A percentile compares a stretch with the other conserved stretches of the same genome.
phyloP scores from a whole-genome alignment of 2,329 filamentous ascomycete species.

The Aspergillus candidus region DNA sequence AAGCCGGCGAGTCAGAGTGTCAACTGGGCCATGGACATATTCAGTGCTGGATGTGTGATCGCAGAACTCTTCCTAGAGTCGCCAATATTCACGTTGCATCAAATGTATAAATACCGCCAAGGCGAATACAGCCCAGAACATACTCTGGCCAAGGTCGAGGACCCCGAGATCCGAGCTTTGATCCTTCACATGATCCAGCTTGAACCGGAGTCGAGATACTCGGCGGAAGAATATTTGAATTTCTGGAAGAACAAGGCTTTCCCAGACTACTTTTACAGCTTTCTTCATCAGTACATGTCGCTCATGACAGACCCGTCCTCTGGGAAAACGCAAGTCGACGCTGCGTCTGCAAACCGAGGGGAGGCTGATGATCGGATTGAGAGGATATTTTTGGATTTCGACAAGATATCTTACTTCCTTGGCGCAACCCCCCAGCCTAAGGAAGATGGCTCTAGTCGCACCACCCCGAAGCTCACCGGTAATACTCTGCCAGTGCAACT shows the following conservation, averaged over 20 bases:
- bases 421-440: conserved; percentile 59
- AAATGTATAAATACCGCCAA: conserved; percentile 88
- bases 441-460: conserved; percentile 25
- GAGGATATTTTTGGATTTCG: conserved; percentile 86
- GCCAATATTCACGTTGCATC: conserved; percentile 94
- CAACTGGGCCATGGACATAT: conserved; percentile 97
- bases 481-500: conserved; percentile 64
- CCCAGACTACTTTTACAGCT: conserved; percentile 94
- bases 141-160: conserved; percentile 76
- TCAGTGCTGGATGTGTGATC: conserved; percentile 94
- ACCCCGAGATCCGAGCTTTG: conserved; percentile 79
- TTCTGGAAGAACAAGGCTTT: conserved; percentile 92
- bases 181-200: conserved; percentile 94
- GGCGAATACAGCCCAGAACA: conserved; percentile 86
- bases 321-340: conserved; percentile 65
- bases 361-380: conserved; percentile 94
- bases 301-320: conserved; percentile 86
- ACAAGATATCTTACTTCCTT: conserved; percentile 94
- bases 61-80: conserved; percentile 92
- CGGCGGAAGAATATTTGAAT: conserved; percentile 86
- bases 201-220: conserved; percentile 84
- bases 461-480: conserved; percentile 29
- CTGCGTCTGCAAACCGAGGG: conserved; percentile 64
- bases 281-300: conserved; percentile 96
- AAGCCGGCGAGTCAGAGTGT: conserved; percentile 58